Base-by-base conservation (phyloP, 2,329 filamentous ascomycete genomes). In the Penicillium polonicum region DNA sequence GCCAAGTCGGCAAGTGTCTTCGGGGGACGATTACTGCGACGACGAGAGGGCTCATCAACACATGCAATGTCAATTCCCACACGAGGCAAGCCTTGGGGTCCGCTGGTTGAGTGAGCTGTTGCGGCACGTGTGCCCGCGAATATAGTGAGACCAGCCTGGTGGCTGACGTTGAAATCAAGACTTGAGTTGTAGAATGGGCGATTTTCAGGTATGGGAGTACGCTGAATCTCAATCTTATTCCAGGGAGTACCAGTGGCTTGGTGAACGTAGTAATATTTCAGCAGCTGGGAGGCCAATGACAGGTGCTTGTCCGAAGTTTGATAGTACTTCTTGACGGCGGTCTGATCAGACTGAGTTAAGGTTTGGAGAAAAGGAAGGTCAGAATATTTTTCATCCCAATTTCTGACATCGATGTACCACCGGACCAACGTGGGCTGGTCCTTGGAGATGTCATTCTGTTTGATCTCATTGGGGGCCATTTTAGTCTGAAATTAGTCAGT, bases 141-240 rank as follows among this genome's bases (percentile, higher is more conserved):
- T 0, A 80, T 79, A n/a, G 87, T 83, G 4, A 88, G 73, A 0
- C 83, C 84, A 19, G 83, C 84, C 70, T 88, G 85, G 61, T 88
- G 85, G 33, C 82, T 85, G 54, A 88, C 79, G 61, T 88, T 88
- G 75, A 88, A 88, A 61, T 88, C 84, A 38, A 86, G 73, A 6
- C 23, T 46, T 17, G 62, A 60, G 5, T 59, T 49, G 39, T 63
- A 86, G 65, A 81, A 86, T 0, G 85, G 85, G 53, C 78, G 72
- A 43, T 73, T 68, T 60, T 80, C 74, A 5, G 78, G 76, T 53
- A 78, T 65, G 74, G 79, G 64, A 68, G 81, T 78, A 71, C 83
- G 77, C 17, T 78, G 79, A 56, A 87, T 79, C 6, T 67, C 67
- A 29, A 87, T 80, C n/a, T 82, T 72, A 39, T 74, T 74, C 85